Percentiles rank a stretch among this genome's conserved stretches.
phyloP scores from a whole-genome alignment of 805 yeast species.

The Zygosaccharomyces kombuchaensis region DNA sequence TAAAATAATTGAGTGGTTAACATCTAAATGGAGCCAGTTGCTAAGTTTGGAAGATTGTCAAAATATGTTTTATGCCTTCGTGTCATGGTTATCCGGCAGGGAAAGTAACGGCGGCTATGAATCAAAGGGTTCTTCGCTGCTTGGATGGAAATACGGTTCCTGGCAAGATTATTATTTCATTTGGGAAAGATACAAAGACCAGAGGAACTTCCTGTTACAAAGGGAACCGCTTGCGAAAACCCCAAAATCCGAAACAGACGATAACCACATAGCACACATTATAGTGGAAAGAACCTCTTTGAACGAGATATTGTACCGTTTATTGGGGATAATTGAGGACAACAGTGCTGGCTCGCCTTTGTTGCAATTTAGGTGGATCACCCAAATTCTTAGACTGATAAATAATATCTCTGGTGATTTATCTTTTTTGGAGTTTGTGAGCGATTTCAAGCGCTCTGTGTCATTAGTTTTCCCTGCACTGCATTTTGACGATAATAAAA shows the following conservation, averaged over 20 bases:
- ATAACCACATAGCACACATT: background rate
- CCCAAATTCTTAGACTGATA: conserved; percentile 14
- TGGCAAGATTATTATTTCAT: conserved; percentile 7
- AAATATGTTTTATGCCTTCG: conserved; percentile 32
- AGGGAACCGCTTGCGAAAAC: background rate
- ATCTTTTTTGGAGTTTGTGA: conserved; percentile 10
- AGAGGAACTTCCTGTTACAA: conserved; percentile 17
- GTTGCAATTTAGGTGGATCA: conserved; percentile 14
- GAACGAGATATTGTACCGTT: conserved; percentile 10
- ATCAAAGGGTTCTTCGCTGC: background rate
- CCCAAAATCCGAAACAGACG: background rate
- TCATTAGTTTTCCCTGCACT: background rate
- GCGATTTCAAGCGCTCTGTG: conserved; percentile 12
- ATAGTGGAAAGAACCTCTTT: conserved; percentile 3
- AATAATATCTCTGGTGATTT: conserved; percentile 16
- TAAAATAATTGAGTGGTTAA: conserved; percentile 49
- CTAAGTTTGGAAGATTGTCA: conserved; percentile 12
- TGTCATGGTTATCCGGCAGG: conserved; percentile 43
- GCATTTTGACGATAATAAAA: conserved; percentile 1
- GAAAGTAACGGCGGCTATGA: background rate
- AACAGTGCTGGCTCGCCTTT: background rate
- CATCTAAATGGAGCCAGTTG: conserved; percentile 42
- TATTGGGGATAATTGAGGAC: conserved; percentile 14
- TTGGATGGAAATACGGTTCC: conserved; percentile 1
- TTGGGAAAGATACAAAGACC: conserved; percentile 14